phyloP scores from a whole-genome alignment of 495 filamentous ascomycete genomes.

The Trichoderma gamsii region DNA sequence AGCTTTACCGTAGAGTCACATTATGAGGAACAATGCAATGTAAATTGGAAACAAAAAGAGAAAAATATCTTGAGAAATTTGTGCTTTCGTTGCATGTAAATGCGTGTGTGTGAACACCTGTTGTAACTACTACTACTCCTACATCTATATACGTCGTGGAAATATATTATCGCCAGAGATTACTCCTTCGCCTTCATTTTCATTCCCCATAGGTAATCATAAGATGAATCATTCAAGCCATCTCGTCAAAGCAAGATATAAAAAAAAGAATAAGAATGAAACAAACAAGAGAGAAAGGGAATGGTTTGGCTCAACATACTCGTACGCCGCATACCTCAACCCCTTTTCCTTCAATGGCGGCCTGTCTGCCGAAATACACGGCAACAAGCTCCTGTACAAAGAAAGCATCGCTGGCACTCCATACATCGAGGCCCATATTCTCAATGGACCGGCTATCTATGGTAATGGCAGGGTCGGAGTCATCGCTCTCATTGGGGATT shows the following conservation, averaged over 20 bases:
- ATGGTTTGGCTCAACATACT: conserved; percentile 49
- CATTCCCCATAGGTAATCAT: background rate
- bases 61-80: background rate
- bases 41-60: background rate
- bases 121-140: background rate
- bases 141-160: conserved; percentile 1
- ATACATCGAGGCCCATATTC: conserved; percentile 79
- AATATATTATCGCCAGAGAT: background rate
- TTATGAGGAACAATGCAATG: background rate
- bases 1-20: background rate
- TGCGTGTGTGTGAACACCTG: background rate
- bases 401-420: conserved; percentile 69
- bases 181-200: background rate
- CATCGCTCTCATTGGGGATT: conserved; percentile 29
- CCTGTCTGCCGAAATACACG: conserved; percentile 66
- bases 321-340: conserved; percentile 77
- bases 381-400: conserved; percentile 64
- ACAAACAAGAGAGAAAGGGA: background rate
- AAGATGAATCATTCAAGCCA: background rate
- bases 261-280: background rate
- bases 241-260: background rate
- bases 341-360: conserved; percentile 62
- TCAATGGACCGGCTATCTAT: conserved; percentile 65
- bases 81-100: background rate
- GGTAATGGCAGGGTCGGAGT: conserved; percentile 39